These are phyloP conservation scores for Penicillium fuscoglaucum DNA, from an alignment of 2,329 filamentous ascomycete species.

Conservation along the genomic window DNA sequence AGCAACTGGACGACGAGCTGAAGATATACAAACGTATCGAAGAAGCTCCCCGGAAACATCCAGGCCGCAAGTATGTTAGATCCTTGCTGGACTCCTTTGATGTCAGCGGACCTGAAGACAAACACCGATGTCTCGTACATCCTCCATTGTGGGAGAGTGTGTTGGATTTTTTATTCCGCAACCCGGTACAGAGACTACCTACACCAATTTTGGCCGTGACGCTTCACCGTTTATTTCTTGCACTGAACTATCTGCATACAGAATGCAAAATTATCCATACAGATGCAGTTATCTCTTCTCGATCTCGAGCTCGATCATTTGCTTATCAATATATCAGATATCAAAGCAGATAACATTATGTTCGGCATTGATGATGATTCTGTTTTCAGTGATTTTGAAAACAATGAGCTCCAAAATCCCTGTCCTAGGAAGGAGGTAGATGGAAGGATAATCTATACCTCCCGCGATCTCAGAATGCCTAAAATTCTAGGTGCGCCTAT, in stretches of 20 bases:
- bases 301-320: not conserved
- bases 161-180: slow-evolving; percentile 42
- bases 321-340: slow-evolving; percentile 32
- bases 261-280: slow-evolving; percentile 16
- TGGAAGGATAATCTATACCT: slow-evolving; percentile 47
- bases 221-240: slow-evolving; percentile 17
- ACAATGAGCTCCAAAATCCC: slow-evolving; percentile 32
- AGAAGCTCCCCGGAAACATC: slow-evolving; percentile 24
- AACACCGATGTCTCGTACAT: slow-evolving; percentile 42
- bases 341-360: slow-evolving; percentile 53
- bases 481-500: slow-evolving; percentile 35
- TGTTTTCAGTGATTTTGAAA: slow-evolving; percentile 43
- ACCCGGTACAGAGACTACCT: slow-evolving; percentile 40
- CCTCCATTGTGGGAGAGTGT: slow-evolving; percentile 49
- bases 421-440: slow-evolving; percentile 46
- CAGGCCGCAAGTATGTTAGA: slow-evolving; percentile 34
- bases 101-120: slow-evolving; percentile 31
- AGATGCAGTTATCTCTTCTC: not conserved
- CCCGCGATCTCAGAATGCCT: slow-evolving; percentile 41
- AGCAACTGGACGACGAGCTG: slow-evolving; percentile 41
- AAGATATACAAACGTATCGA: slow-evolving; percentile 47
- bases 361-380: slow-evolving; percentile 44
- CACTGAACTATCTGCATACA: slow-evolving; percentile 18
- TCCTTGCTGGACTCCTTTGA: slow-evolving; percentile 32
- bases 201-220: slow-evolving; percentile 6